These are phyloP conservation scores for Logfia minima DNA, from an alignment of 129 eudicot species.

Conservation along the genomic window DNA sequence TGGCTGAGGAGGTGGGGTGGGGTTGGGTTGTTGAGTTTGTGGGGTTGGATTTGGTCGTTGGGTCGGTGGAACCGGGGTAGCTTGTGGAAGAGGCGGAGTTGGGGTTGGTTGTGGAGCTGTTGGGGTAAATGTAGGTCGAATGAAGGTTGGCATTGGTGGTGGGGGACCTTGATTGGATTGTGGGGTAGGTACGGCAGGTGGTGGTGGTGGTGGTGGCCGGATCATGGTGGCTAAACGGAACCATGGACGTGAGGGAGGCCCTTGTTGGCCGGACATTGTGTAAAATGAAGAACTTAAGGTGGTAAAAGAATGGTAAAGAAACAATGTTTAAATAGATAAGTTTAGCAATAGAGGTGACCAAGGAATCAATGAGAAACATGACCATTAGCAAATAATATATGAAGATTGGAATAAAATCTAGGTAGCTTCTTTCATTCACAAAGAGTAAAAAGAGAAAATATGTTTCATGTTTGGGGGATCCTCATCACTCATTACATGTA, in stretches of 20 bases:
- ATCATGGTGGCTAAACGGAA: constrained; percentile 48
- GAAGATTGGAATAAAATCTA: constrained; percentile 55
- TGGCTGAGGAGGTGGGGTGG: constrained; percentile 26
- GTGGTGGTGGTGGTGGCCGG: constrained; percentile 34
- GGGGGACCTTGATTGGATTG: constrained; percentile 30
- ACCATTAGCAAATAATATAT: background rate
- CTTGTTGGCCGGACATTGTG: constrained; percentile 58
- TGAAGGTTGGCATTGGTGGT: constrained; percentile 35
- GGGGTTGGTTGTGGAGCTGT: constrained; percentile 24
- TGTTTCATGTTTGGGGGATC: constrained; percentile 3
- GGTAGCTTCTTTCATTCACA: constrained; percentile 14
- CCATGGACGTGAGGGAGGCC: constrained; percentile 45
- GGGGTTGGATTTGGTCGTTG: constrained; percentile 22
- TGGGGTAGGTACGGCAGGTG: constrained; percentile 16
- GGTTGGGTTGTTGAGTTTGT: constrained; percentile 15
- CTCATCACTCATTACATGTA: constrained; percentile 1
- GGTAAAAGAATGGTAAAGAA: constrained; percentile 1
- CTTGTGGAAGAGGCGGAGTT: constrained; percentile 18
- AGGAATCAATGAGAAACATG: constrained; percentile 38
- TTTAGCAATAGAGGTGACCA: constrained; percentile 22
- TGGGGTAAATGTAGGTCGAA: constrained; percentile 41
- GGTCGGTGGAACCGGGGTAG: constrained; percentile 22
- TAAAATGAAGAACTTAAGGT: background rate
- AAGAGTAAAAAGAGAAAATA: constrained; percentile 3
- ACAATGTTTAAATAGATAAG: constrained; percentile 25